Evolutionary conservation across 192 early-diverging fungal genomes (phyloP), one percentile per base, ranked within the genome.

Genomic region (Kickxella alabastrina): DNA sequence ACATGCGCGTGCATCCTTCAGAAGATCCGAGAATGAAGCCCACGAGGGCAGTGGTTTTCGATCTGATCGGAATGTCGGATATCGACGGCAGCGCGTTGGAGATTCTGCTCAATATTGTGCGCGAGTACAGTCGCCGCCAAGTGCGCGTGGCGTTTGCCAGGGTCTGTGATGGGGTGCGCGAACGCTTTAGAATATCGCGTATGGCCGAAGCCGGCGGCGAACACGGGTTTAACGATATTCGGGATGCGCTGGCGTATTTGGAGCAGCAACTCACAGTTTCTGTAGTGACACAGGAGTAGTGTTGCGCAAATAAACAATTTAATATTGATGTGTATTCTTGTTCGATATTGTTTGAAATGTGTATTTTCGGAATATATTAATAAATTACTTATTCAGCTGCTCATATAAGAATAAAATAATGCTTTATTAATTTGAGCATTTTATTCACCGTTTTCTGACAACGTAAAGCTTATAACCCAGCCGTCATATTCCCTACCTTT

Each of bases 101-200:
- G 62, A 96, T 90, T 23, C 80, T 99, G 3, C 57, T 88, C 19
- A 91, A 93, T 49, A 95, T 97, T 58, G 89, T 97, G 13, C 83
- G 87, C 47, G 81, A 88, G 10, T 99, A 97, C 61, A 81, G 80
- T 36, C 71, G 75, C 4, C 86, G 95, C 10, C 57, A 79, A 10
- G 88, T 99, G 26, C 77, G 78, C n/a, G 93, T 97, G 13, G 92
- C 83, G 43, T 97, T 99, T 83, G 92, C 92, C 24, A 89, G 90
- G 49, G 69, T 99, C 40, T 82, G 84, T n/a, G 80, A 83, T 6
- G 64, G 72, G 12, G 87, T 91, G 47, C 80, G 78, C 14, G 71
- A 68, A 12, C 46, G 79, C n/a, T 95, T 98, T 65, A 63, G 79
- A 27, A 82, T 85, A 6, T 82, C 89, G 1, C 87, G 88, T 2